Percentiles rank a stretch among this genome's conserved stretches.
Conservation (phyloP, 225 moss, liverwort and hornwort species). For the Lunularia cruciata region DNA sequence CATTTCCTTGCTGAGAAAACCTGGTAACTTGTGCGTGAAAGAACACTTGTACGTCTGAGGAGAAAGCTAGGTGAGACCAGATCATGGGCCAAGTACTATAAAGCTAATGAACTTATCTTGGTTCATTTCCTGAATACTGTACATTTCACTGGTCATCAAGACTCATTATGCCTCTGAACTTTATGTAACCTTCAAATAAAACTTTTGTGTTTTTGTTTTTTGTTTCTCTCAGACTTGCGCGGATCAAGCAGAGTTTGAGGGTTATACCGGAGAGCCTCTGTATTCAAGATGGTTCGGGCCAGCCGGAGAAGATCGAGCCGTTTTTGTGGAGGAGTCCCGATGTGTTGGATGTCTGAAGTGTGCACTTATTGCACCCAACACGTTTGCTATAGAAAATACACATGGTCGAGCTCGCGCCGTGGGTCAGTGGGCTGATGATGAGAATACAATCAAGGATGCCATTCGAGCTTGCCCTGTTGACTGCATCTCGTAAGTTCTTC, state of each 20-base stretch:
- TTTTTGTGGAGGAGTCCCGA: slow-evolving; percentile 86
- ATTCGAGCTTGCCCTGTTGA: slow-evolving; percentile 91
- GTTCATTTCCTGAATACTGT: too few relatives aligned
- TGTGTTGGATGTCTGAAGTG: slow-evolving; percentile 96
- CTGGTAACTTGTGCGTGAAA: too few relatives aligned
- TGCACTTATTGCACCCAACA: slow-evolving; percentile 81
- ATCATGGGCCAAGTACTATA: too few relatives aligned
- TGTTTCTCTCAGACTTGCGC: slow-evolving; percentile 48
- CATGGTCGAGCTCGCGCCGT: slow-evolving; percentile 86
- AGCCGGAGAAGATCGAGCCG: slow-evolving; percentile 68
- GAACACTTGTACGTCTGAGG: too few relatives aligned
- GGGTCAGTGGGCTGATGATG: slow-evolving; percentile 89
- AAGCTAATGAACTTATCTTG: too few relatives aligned
- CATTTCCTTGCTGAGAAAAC: too few relatives aligned
- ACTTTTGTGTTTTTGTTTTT: neutral
- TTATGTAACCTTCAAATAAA: too few relatives aligned
- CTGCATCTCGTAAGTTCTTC: slow-evolving; percentile 81
- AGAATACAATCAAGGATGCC: slow-evolving; percentile 66
- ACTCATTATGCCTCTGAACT: too few relatives aligned
- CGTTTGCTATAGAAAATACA: slow-evolving; percentile 81
- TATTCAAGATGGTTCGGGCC: slow-evolving; percentile 86
- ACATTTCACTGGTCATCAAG: too few relatives aligned
- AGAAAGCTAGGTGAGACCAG: too few relatives aligned
- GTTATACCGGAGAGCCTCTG: slow-evolving; percentile 81
- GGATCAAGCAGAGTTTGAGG: slow-evolving; percentile 68